Evolutionary conservation across 1,284 basidiomycete species (phyloP).

Genomic region (Bjerkandera adusta): DNA sequence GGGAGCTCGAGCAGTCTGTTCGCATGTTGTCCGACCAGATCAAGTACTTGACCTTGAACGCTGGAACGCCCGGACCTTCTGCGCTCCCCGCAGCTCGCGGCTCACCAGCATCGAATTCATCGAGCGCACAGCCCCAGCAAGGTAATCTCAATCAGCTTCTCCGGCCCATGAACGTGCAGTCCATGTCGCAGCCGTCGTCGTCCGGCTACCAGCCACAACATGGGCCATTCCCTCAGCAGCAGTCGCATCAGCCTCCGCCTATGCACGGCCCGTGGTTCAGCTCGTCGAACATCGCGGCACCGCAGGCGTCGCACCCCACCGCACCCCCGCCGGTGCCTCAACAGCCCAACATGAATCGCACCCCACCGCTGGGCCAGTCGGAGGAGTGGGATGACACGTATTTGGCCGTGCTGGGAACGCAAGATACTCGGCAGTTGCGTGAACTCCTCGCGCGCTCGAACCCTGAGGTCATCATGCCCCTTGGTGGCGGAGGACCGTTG

Average conservation of each 20-base stretch:
- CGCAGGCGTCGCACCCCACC: conserved; percentile 72
- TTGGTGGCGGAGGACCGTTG: conserved; percentile 62
- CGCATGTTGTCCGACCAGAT: conserved; percentile 73
- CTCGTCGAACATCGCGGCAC: conserved; percentile 57
- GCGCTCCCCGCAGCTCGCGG: conserved; percentile 40
- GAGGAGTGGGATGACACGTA: conserved; percentile 85
- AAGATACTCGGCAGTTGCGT: conserved; percentile 69
- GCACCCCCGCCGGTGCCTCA: conserved; percentile 64
- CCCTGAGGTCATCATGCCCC: conserved; percentile 75
- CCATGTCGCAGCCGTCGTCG: conserved; percentile 19
- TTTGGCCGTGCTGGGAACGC: conserved; percentile 65
- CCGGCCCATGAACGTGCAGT: conserved; percentile 25
- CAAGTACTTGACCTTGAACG: conserved; percentile 68
- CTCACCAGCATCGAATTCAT: conserved; percentile 37
- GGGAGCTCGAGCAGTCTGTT: conserved; percentile 75
- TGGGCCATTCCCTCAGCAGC: conserved; percentile 20
- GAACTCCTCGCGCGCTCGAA: conserved; percentile 70
- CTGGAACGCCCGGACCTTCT: conserved; percentile 27
- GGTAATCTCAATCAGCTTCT: conserved; percentile 23
- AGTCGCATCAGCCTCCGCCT: conserved; percentile 36
- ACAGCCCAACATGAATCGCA: conserved; percentile 29
- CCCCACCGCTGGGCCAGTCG: conserved; percentile 51
- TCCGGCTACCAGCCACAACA: conserved; percentile 20
- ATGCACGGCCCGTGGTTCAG: conserved; percentile 57
- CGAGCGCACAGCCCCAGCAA: conserved; percentile 20